Evolutionary conservation across 352 stramenopile species (phyloP).

Genomic region (Phytophthora sp.): DNA sequence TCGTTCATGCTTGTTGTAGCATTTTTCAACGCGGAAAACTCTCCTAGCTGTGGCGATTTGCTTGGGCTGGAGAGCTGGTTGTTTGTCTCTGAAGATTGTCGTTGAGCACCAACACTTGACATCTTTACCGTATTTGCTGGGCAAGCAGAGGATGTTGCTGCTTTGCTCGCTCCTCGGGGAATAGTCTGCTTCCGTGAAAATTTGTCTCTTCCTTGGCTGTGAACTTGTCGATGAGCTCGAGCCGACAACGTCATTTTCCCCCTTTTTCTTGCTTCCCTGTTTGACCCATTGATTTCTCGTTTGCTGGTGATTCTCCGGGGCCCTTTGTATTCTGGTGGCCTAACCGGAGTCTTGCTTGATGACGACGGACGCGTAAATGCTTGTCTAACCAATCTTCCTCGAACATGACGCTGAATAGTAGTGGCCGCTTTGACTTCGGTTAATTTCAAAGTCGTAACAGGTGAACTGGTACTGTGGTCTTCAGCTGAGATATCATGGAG

Average conservation of each 20-base stretch:
- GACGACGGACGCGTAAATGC: background rate
- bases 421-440: slow-evolving; percentile 23
- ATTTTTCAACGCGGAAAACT: background rate
- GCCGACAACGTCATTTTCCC: slow-evolving; percentile 4
- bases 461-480: background rate
- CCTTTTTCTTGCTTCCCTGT: background rate
- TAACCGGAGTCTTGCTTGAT: background rate
- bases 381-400: slow-evolving; percentile 13
- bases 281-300: background rate
- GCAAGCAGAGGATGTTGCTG: too few relatives aligned
- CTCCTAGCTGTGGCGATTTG: background rate
- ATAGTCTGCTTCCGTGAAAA: background rate
- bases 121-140: background rate
- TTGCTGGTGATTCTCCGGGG: background rate
- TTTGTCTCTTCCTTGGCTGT: background rate
- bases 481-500: slow-evolving; percentile 25
- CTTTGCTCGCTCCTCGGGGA: background rate
- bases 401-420: slow-evolving; percentile 37
- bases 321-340: background rate
- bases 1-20: background rate
- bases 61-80: slow-evolving; percentile 3
- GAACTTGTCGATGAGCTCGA: slow-evolving; percentile 9
- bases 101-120: background rate
- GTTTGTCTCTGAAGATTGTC: background rate
- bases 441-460: background rate